A percentile compares a stretch with the other conserved stretches of the same genome.
Conservation (phyloP, 2,329 filamentous ascomycete genomes). For the Pyricularia grisea region DNA sequence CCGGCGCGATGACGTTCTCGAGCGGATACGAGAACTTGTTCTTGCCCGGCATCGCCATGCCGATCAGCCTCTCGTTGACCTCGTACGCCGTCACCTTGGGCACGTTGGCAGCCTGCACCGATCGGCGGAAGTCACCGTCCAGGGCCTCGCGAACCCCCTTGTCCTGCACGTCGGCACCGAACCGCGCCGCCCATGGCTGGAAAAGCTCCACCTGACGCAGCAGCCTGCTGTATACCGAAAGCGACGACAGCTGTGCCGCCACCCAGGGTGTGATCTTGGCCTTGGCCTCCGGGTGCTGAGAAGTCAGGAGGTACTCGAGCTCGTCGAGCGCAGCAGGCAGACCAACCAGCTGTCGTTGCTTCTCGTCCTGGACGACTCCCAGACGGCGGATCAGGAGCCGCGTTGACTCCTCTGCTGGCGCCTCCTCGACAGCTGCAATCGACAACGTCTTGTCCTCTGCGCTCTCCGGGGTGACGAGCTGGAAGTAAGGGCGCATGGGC, state of each 20-base stretch:
- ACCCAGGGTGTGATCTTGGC: slow-evolving; percentile 6
- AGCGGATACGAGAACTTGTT: slow-evolving; percentile 6
- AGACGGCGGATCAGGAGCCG: slow-evolving; percentile 7
- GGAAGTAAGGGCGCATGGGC: slow-evolving; percentile 7
- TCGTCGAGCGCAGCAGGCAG: slow-evolving; percentile 9
- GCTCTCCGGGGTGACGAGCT: slow-evolving; percentile 1
- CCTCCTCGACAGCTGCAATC: slow-evolving; percentile 7
- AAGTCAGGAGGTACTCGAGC: slow-evolving; percentile 7
- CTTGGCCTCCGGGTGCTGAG: background rate
- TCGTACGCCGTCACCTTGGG: slow-evolving; percentile 7
- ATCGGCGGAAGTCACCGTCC: slow-evolving; percentile 7
- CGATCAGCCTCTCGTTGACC: slow-evolving; percentile 3
- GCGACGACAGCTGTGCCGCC: slow-evolving; percentile 5
- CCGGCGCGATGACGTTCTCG: background rate
- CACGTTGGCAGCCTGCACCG: slow-evolving; percentile 6
- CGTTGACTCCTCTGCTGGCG: slow-evolving; percentile 4
- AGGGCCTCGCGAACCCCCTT: slow-evolving; percentile 8
- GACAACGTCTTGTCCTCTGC: slow-evolving; percentile 5
- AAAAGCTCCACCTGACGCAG: slow-evolving; percentile 8
- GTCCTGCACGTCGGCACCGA: slow-evolving; percentile 10
- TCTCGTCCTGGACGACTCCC: slow-evolving; percentile 8
- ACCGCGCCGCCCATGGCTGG: slow-evolving; percentile 8
- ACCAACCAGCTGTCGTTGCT: slow-evolving; percentile 8
- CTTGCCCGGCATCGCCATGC: slow-evolving; percentile 3
- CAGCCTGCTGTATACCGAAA: slow-evolving; percentile 7